These are phyloP conservation scores for Diutina rugosa DNA, from an alignment of 1,139 yeast species.

Conservation along the genomic window DNA sequence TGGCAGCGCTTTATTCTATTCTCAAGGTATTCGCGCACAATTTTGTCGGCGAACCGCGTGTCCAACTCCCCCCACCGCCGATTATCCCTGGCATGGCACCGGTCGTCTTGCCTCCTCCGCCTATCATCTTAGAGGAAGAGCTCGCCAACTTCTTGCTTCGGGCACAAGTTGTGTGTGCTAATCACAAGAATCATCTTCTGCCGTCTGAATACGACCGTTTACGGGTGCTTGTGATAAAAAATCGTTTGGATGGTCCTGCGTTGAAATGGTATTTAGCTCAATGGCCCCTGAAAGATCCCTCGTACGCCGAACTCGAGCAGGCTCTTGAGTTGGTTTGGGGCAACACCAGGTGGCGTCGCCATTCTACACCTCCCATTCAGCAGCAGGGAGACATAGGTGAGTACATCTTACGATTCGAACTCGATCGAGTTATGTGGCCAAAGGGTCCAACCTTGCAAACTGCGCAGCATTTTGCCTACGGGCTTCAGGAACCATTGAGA, in stretches of 20 bases:
- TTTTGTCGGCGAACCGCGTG: not conserved
- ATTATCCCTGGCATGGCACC: not conserved
- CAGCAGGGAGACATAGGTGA: slow-evolving; percentile 1
- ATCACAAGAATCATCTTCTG: not conserved
- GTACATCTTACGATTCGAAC: not conserved
- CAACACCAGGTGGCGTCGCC: not conserved
- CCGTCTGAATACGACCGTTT: not conserved
- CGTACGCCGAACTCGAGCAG: slow-evolving; percentile 1
- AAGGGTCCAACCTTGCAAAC: not conserved
- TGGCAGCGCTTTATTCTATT: not conserved
- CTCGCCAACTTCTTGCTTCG: slow-evolving; percentile 1
- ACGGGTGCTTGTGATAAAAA: not conserved
- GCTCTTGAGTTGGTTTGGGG: slow-evolving; percentile 1
- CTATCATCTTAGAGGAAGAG: not conserved
- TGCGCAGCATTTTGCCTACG: not conserved
- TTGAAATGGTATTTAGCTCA: not conserved
- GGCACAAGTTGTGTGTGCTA: not conserved
- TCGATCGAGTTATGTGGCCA: not conserved
- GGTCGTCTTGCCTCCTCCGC: not conserved
- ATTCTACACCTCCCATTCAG: not conserved
- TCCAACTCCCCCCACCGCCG: not conserved
- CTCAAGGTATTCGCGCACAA: not conserved
- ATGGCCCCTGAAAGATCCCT: not conserved
- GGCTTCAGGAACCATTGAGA: not conserved
- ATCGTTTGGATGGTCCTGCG: not conserved